A percentile compares a stretch with the other conserved stretches of the same genome.
phyloP scores from a whole-genome alignment of 2,329 filamentous ascomycete genomes.

The Neophaeococcomyces mojaviensis region DNA sequence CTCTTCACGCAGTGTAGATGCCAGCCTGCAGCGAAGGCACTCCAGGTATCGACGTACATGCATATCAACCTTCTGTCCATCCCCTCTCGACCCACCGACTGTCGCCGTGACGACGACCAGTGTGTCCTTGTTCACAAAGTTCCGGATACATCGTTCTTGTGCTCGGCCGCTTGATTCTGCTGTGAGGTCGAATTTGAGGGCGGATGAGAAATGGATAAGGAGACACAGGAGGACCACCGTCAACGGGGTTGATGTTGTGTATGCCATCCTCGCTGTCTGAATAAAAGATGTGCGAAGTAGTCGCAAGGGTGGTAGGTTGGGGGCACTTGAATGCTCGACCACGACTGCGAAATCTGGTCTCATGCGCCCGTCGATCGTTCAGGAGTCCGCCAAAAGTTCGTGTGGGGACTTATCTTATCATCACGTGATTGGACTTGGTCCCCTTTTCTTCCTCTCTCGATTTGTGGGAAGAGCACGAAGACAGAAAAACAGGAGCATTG shows the following conservation, averaged over 20 bases:
- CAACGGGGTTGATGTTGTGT: conserved; percentile 25
- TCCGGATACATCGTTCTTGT: conserved; percentile 85
- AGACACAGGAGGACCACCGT: conserved; percentile 28
- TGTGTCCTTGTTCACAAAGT: conserved; percentile 88
- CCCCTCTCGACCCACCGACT: conserved; percentile 74
- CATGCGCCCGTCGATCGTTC: conserved; percentile 1
- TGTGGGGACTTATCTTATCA: background rate
- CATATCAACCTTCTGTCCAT: conserved; percentile 91
- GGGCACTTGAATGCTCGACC: too few species aligned
- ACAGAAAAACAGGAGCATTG: too few species aligned
- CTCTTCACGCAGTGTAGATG: background rate
- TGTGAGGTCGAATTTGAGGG: conserved; percentile 88
- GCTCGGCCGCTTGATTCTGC: conserved; percentile 55
- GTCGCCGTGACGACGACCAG: conserved; percentile 92
- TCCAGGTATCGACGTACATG: conserved; percentile 67
- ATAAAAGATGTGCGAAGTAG: background rate
- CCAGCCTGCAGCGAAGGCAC: too few species aligned
- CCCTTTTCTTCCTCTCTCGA: too few species aligned
- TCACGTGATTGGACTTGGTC: conserved; percentile 8
- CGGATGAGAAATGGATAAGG: conserved; percentile 39
- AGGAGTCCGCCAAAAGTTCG: conserved; percentile 7
- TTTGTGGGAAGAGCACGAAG: too few species aligned
- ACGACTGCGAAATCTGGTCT: conserved; percentile 3
- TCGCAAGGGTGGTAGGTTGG: conserved; percentile 1
- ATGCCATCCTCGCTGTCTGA: conserved; percentile 25